A percentile compares a stretch with the other conserved stretches of the same genome.
phyloP scores from a whole-genome alignment of 306 rosid genomes.

The Vigna radiata region DNA sequence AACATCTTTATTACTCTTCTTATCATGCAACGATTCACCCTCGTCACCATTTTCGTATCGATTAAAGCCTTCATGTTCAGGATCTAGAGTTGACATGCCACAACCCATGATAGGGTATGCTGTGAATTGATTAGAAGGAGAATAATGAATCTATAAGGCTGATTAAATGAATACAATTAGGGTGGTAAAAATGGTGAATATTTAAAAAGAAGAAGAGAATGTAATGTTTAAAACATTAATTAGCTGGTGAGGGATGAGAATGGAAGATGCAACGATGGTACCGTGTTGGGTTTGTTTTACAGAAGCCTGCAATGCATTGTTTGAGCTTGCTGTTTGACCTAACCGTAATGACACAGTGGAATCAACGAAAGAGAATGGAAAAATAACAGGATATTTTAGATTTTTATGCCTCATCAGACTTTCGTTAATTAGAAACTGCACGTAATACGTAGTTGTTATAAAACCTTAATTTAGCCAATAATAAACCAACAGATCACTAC shows the following conservation, averaged over 20 bases:
- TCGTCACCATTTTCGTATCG: not conserved
- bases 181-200: not conserved
- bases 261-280: conserved; percentile 33
- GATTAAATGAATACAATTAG: not conserved
- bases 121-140: not conserved
- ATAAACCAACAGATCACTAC: no score
- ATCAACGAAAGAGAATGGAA: not conserved
- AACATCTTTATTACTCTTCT: not conserved
- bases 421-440: no score
- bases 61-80: not conserved
- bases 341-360: not conserved
- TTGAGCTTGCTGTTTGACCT: conserved; percentile 14
- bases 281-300: conserved; percentile 25
- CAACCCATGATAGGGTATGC: conserved; percentile 63
- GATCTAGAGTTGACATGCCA: conserved; percentile 55
- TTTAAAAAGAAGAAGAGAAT: not conserved
- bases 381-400: no score
- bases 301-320: not conserved
- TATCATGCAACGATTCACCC: not conserved
- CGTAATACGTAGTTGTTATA: no score
- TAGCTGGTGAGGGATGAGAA: not conserved
- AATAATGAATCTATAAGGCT: not conserved
- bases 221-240: not conserved
- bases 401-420: no score
- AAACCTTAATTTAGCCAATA: no score